Conservation (phyloP, 2,329 filamentous ascomycete species). For the Aureobasidium sp. region DNA sequence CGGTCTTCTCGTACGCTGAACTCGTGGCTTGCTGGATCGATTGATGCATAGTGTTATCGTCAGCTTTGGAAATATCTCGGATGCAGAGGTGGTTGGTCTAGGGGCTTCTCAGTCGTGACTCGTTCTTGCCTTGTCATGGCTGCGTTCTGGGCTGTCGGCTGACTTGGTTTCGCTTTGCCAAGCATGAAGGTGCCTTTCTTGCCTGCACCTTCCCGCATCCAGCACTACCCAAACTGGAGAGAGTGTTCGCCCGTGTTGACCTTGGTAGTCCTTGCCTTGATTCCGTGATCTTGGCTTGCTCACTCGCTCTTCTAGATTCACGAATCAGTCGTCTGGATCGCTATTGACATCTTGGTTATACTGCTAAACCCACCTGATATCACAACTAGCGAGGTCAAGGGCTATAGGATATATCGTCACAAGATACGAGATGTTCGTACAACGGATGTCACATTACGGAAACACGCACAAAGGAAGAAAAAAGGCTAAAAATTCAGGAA, state of each 20-base stretch:
- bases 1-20: no score
- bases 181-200: not conserved
- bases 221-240: not conserved
- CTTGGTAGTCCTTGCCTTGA: not conserved
- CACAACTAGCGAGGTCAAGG: no score
- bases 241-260: not conserved
- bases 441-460: no score
- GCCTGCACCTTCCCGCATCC: not conserved
- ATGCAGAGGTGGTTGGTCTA: not conserved
- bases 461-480: no score
- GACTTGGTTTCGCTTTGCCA: not conserved
- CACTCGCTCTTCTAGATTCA: not conserved
- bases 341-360: no score
- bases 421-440: no score
- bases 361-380: no score
- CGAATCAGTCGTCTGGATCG: no score
- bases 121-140: not conserved
- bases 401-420: no score
- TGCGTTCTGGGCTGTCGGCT: not conserved
- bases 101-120: not conserved
- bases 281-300: not conserved
- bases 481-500: no score
- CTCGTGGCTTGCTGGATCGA: not conserved
- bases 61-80: not conserved
- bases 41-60: not conserved